A percentile compares a stretch with the other conserved stretches of the same genome.
Evolutionary conservation across 805 yeast genomes (phyloP).

Genomic region (Metschnikowia bowlesiae): DNA sequence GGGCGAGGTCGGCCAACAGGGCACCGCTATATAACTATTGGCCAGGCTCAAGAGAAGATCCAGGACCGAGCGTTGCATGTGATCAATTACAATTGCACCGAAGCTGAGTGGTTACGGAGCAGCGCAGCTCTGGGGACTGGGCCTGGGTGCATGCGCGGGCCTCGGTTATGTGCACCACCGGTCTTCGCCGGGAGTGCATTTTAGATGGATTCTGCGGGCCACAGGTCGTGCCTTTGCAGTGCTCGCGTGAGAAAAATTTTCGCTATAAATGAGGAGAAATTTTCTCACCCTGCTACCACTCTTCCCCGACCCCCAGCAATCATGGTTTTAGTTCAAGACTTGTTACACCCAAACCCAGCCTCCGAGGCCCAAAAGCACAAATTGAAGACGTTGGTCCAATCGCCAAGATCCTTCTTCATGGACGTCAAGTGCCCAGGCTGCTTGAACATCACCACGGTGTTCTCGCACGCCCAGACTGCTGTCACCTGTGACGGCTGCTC

Average conservation of each 20-base stretch:
- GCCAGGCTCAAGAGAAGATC: no score
- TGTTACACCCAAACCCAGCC: constrained; percentile 95
- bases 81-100: background rate
- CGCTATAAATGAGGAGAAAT: background rate
- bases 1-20: no score
- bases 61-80: no score
- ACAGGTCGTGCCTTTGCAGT: constrained; percentile 8
- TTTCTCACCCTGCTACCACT: background rate
- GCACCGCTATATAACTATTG: no score
- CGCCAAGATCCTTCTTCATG: constrained; percentile 99
- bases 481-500: constrained; percentile 99
- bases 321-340: constrained; percentile 96
- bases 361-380: constrained; percentile 96
- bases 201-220: background rate
- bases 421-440: constrained; percentile 99
- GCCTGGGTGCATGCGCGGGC: no score
- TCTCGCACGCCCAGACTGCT: constrained; percentile 99
- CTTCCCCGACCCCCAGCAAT: constrained; percentile 4
- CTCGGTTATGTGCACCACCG: background rate
- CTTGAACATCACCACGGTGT: constrained; percentile 97
- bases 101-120: background rate
- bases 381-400: constrained; percentile 93
- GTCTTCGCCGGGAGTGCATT: background rate
- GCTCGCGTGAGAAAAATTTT: constrained; percentile 10
- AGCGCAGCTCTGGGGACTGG: background rate